Evolutionary conservation across 2,329 filamentous ascomycete species (phyloP).

Genomic region (Clarireedia monteithiana): DNA sequence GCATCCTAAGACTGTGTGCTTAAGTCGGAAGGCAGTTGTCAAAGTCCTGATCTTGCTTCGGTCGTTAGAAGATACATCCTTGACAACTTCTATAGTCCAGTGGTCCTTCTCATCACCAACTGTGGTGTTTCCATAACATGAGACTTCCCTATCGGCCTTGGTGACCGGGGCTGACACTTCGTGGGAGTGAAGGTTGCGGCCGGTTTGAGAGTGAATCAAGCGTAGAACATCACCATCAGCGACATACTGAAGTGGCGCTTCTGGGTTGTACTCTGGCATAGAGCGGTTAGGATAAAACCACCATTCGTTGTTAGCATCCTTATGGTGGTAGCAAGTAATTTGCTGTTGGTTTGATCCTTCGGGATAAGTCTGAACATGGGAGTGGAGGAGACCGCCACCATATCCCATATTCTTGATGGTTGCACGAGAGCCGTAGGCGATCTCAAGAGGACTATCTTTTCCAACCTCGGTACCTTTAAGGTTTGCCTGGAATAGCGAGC

Average conservation of each 20-base stretch:
- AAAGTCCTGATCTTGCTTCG: slow-evolving; percentile 80
- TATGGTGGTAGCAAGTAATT: slow-evolving; percentile 98
- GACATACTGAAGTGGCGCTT: slow-evolving; percentile 66
- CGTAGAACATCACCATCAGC: slow-evolving; percentile 72
- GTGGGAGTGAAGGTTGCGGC: slow-evolving; percentile 95
- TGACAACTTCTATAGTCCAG: slow-evolving; percentile 88
- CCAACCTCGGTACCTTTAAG: slow-evolving; percentile 88
- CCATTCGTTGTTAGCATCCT: slow-evolving; percentile 99
- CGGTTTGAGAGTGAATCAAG: slow-evolving; percentile 88
- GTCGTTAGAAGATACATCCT: slow-evolving; percentile 72
- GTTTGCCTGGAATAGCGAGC: slow-evolving; percentile 97
- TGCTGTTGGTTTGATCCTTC: slow-evolving; percentile 93
- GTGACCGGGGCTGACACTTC: slow-evolving; percentile 80
- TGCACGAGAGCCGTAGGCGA: slow-evolving; percentile 80
- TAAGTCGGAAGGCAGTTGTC: slow-evolving; percentile 86
- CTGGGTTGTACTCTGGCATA: slow-evolving; percentile 63
- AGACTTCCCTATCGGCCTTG: slow-evolving; percentile 88
- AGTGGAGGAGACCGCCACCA: slow-evolving; percentile 90
- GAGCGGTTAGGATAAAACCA: slow-evolving; percentile 92
- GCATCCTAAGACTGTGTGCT: slow-evolving; percentile 74
- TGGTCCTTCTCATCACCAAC: slow-evolving; percentile 97
- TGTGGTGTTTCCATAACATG: slow-evolving; percentile 90
- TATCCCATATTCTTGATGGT: slow-evolving; percentile 99
- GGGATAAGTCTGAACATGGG: slow-evolving; percentile 91
- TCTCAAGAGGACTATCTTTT: slow-evolving; percentile 86